These are phyloP conservation scores for Graphilbum fragrans DNA, from an alignment of 2,329 filamentous ascomycete species.

Conservation along the genomic window DNA sequence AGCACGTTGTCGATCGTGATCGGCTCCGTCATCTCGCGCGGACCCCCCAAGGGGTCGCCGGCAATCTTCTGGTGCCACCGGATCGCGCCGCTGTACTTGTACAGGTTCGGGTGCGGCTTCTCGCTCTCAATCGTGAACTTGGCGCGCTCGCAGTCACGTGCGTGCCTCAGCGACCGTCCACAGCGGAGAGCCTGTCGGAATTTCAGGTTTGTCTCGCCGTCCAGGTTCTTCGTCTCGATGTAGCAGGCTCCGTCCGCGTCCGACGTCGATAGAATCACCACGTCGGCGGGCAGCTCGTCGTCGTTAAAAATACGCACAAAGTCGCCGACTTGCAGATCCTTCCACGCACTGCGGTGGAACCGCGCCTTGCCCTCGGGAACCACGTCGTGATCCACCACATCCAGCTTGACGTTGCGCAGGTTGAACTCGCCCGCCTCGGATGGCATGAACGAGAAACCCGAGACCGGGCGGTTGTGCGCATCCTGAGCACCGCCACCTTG, in stretches of 20 bases:
- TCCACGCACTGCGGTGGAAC: slow-evolving; percentile 92
- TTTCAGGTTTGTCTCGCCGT: slow-evolving; percentile 96
- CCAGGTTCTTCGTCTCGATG: slow-evolving; percentile 94
- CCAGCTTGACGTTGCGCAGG: slow-evolving; percentile 33
- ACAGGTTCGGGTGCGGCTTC: slow-evolving; percentile 81
- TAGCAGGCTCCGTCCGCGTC: slow-evolving; percentile 93
- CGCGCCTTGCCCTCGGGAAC: slow-evolving; percentile 57
- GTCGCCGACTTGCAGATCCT: slow-evolving; percentile 87
- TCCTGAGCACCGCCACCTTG: slow-evolving; percentile 20
- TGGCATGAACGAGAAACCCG: slow-evolving; percentile 22
- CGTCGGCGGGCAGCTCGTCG: slow-evolving; percentile 86
- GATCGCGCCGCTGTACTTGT: slow-evolving; percentile 84
- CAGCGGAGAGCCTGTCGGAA: slow-evolving; percentile 84
- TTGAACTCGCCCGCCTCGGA: slow-evolving; percentile 16
- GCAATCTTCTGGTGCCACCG: slow-evolving; percentile 70
- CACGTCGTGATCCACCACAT: slow-evolving; percentile 61
- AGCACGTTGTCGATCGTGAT: slow-evolving; percentile 92
- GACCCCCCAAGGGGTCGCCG: slow-evolving; percentile 42
- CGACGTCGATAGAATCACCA: slow-evolving; percentile 85
- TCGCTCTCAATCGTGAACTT: slow-evolving; percentile 88
- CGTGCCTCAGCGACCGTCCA: slow-evolving; percentile 71
- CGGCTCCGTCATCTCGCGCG: slow-evolving; percentile 76
- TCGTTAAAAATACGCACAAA: slow-evolving; percentile 95
- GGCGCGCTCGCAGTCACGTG: slow-evolving; percentile 80
- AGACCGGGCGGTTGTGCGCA: slow-evolving; percentile 18